These are phyloP conservation scores for Lactifluus piperatus DNA, from an alignment of 768 basidiomycete genomes.

Conservation along the genomic window DNA sequence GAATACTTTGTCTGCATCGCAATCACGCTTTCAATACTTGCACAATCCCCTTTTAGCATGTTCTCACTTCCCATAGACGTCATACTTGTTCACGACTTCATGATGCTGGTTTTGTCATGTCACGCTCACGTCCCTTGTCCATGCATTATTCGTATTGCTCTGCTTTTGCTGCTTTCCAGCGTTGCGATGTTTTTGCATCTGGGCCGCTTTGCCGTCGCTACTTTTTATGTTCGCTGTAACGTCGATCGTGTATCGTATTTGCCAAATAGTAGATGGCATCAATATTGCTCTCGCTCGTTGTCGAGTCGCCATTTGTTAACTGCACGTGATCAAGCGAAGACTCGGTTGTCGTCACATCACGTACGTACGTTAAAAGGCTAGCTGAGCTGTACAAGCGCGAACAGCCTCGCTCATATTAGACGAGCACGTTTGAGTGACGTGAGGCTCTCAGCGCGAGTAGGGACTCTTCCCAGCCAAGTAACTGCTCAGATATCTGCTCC, in stretches of 20 bases:
- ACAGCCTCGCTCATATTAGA: not conserved
- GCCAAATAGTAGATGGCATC: conserved; percentile 6
- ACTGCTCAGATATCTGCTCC: not conserved
- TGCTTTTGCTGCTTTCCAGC: conserved; percentile 19
- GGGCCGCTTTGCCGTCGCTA: conserved; percentile 2
- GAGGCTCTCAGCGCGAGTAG: not conserved
- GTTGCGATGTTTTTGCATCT: conserved; percentile 11
- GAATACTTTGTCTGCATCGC: conserved; percentile 11
- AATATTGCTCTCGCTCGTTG: conserved; percentile 1
- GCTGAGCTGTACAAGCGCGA: not conserved
- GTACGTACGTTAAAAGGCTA: not conserved
- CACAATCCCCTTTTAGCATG: conserved; percentile 15
- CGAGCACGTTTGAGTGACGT: not conserved
- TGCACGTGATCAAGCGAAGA: not conserved
- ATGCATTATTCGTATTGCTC: conserved; percentile 19
- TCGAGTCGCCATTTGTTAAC: not conserved
- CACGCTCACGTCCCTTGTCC: conserved; percentile 10
- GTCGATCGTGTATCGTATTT: conserved; percentile 15
- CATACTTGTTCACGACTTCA: conserved; percentile 16
- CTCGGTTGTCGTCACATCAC: not conserved
- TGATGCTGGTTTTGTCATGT: conserved; percentile 21
- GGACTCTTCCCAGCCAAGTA: not conserved
- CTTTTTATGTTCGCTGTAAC: conserved; percentile 9
- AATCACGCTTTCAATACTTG: conserved; percentile 16
- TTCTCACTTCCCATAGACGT: conserved; percentile 14